Base-by-base conservation (phyloP, 805 yeast genomes). In the Priceomyces medius region DNA sequence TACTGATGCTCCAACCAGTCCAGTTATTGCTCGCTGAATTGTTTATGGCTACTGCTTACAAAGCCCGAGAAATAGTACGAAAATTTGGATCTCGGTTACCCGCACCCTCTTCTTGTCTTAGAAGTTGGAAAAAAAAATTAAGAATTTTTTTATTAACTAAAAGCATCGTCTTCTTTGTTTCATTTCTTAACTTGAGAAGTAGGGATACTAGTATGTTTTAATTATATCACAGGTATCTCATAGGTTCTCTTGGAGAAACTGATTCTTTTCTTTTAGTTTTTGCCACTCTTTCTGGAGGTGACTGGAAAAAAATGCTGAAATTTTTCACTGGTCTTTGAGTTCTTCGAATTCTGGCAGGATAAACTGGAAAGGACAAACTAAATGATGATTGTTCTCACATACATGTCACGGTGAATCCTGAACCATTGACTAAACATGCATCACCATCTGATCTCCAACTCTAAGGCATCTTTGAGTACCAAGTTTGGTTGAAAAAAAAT, bases 341-440 rank as follows among this genome's bases (percentile, higher is more conserved):
- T 7, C 10, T 26, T 26, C n/a, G 29, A 26, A 26, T n/a, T 26
- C 29, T 26, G n/a, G 29, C 29, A 26, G 14, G 29, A 26, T 10
- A 26, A n/a, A 26, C 10, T n/a, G 29, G 14, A 26, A 26, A 26
- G 29, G 14, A 26, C 5, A 26, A 26, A 6, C 29, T 26, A 26
- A n/a, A 56, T 59, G 64, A 59, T 59, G 63, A 58, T 48, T 40
- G 53, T 55, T 46, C 35, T 42, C 58, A 51, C 60, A 49, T 42
- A 44, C 48, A 43, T 59, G 59, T 65, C 72, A 76, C 71, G 79
- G 79, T 66, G 79, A 76, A 59, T 57, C 77, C 76, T 86, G 93
- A 81, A 83, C 93, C 85, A 68, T 68, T 85, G 86, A 82, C 78
- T 70, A 71, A 67, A 56, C 96, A 88, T 88, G 96, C 96, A 88